Evolutionary conservation across 2,329 filamentous ascomycete genomes (phyloP).

Genomic region (Colletotrichum limetticola): DNA sequence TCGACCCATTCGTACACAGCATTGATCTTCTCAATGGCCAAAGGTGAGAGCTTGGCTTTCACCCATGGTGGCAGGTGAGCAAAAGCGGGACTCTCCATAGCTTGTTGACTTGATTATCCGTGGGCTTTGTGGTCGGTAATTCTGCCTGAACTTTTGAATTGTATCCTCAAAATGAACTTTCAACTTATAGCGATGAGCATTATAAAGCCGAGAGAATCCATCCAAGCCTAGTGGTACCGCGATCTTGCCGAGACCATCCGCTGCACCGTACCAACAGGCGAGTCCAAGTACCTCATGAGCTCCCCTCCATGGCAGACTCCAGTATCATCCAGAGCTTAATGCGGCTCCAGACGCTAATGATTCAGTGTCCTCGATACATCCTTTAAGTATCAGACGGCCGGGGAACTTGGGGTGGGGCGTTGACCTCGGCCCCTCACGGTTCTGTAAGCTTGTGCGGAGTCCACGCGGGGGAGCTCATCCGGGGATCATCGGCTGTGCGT

Average conservation of each 20-base stretch:
- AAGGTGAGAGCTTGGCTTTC: conserved; percentile 41
- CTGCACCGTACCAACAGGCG: too few species aligned
- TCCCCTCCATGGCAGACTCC: not conserved
- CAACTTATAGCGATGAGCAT: not conserved
- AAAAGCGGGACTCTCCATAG: conserved; percentile 41
- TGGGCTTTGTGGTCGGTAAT: not conserved
- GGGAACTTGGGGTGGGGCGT: not conserved
- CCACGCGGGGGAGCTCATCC: not conserved
- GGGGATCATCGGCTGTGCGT: not conserved
- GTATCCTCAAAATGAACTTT: not conserved
- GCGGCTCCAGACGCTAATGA: not conserved
- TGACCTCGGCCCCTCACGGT: conserved; percentile 13
- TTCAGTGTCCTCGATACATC: not conserved
- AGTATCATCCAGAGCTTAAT: not conserved
- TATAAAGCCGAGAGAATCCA: not conserved
- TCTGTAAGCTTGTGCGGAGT: conserved; percentile 9
- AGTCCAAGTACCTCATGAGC: not conserved
- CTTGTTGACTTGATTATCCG: not conserved
- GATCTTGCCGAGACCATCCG: not conserved
- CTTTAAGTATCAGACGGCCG: not conserved
- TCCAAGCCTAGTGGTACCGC: too few species aligned
- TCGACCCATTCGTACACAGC: conserved; percentile 54
- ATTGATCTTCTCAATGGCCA: conserved; percentile 54
- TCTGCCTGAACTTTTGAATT: not conserved
- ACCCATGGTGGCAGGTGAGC: conserved; percentile 42